Conservation (phyloP, 108 stramenopile genomes). For the Thalassiosira profunda region DNA sequence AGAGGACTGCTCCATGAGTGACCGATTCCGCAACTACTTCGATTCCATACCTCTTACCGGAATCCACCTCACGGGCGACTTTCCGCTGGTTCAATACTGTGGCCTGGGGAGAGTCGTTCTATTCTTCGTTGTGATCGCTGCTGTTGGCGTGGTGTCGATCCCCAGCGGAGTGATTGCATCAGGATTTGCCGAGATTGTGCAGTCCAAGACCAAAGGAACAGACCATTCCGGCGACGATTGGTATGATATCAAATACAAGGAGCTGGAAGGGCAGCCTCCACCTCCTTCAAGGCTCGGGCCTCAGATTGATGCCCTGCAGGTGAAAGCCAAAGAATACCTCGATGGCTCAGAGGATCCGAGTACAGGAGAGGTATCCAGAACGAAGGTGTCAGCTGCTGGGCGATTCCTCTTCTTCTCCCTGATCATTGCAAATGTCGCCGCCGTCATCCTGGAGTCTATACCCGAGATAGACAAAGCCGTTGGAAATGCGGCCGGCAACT, state of each 20-base stretch:
- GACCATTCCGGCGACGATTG: conserved; percentile 79
- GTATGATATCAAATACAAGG: conserved; percentile 68
- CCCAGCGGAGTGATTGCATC: conserved; percentile 90
- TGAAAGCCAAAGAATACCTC: conserved; percentile 67
- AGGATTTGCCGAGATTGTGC: conserved; percentile 89
- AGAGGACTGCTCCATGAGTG: conserved; percentile 72
- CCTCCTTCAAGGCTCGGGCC: conserved; percentile 69
- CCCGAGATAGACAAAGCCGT: conserved; percentile 72
- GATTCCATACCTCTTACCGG: conserved; percentile 72
- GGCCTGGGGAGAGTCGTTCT: conserved; percentile 67
- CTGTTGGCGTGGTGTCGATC: conserved; percentile 91
- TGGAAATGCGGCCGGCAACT: conserved; percentile 73
- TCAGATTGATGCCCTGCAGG: conserved; percentile 63
- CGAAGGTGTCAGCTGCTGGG: conserved; percentile 35
- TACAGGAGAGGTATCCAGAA: conserved; percentile 48
- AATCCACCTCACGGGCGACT: conserved; percentile 61
- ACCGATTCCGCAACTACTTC: conserved; percentile 73
- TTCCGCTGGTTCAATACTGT: conserved; percentile 75
- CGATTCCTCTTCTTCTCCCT: conserved; percentile 75
- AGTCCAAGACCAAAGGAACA: conserved; percentile 64
- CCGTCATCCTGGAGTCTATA: conserved; percentile 82
- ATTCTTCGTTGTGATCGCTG: conserved; percentile 89
- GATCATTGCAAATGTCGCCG: conserved; percentile 83
- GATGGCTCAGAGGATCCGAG: conserved; percentile 58
- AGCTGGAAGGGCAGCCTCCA: conserved; percentile 57